Evolutionary conservation across 2,329 filamentous ascomycete genomes (phyloP), one percentile per base, ranked within the genome.

Genomic region (Aureobasidium lini): DNA sequence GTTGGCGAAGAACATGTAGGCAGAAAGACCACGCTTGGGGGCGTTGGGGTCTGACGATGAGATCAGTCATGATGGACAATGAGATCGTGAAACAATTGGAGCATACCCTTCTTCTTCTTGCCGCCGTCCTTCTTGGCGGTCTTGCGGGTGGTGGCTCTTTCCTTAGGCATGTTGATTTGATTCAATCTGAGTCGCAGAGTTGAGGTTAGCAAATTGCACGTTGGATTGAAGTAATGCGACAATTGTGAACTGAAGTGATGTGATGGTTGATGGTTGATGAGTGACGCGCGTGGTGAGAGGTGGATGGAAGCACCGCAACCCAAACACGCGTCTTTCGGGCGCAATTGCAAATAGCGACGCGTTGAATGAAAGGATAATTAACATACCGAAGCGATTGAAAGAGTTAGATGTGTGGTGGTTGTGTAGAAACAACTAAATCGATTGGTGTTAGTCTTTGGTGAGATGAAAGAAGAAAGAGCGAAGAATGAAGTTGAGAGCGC

Each of bases 1-100:
- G 73, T 97, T 97, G 85, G 94, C 94, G 76, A 97, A 99, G 88
- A 97, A 97, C 94, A 99, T 99, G 86, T 99, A 99, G 65, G 94
- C 94, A 57, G 94, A 97, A 53, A 99, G 90, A 81, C 93, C 94
- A 78, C 94, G 91, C 91, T 97, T 99, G 76, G 94, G 94, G 62
- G 92, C 93, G 79, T 96, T 96, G 77, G 91, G 91, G 78, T 96
- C 92, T 95, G 70, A 13, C 15, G 28, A 47, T 23, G 6, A n/a
- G 32, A 57, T 58, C 28, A 52, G 49, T 32, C 31, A 18, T 23
- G 9, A 57, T 44, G 50, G 31, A 54, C 48, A 54, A 44, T 46
- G 43, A 34, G 53, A 52, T 29, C 48, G 48, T 43, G 53, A 46
- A 57, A 29, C 37, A 18, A 43, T 46, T 52, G 32, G 43, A 23